phyloP scores from a whole-genome alignment of 2,329 filamentous ascomycete genomes.

The Talaromyces islandicus region DNA sequence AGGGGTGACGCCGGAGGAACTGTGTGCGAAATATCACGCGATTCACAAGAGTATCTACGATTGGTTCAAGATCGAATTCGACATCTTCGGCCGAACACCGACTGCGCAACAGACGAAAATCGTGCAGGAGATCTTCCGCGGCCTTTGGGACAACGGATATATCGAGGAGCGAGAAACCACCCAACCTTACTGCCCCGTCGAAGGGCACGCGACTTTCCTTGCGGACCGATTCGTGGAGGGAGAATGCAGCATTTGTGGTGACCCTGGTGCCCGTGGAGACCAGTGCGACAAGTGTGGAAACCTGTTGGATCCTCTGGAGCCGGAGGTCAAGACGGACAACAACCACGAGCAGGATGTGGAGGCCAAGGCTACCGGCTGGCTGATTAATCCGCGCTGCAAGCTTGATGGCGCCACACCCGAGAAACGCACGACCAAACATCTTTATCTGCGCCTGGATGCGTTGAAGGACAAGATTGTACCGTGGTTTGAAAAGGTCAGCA shows the following conservation, averaged over 20 bases:
- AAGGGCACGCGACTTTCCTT: conserved; percentile 58
- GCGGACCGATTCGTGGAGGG: conserved; percentile 65
- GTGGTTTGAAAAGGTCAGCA: conserved; percentile 70
- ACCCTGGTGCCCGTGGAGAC: conserved; percentile 65
- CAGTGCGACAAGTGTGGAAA: conserved; percentile 71
- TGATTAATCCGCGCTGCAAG: conserved; percentile 86
- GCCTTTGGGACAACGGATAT: conserved; percentile 82
- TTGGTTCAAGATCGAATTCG: conserved; percentile 94
- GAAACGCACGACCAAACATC: conserved; percentile 76
- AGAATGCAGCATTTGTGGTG: conserved; percentile 47
- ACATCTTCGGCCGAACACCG: conserved; percentile 89
- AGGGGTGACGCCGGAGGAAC: conserved; percentile 70
- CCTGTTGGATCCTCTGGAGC: conserved; percentile 64
- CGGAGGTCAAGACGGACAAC: conserved; percentile 6
- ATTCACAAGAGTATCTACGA: conserved; percentile 88
- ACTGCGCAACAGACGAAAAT: conserved; percentile 87
- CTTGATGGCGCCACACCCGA: conserved; percentile 75
- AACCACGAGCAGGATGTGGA: conserved; percentile 10
- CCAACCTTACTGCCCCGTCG: conserved; percentile 75
- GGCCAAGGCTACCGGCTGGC: conserved; percentile 17
- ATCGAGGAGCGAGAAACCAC: conserved; percentile 80
- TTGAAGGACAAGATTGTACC: conserved; percentile 69
- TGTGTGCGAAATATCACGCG: conserved; percentile 89
- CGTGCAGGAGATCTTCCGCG: conserved; percentile 81
- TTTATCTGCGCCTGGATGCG: conserved; percentile 81